These are phyloP conservation scores for Suillus subaureus DNA, from an alignment of 768 basidiomycete species.

Conservation along the genomic window DNA sequence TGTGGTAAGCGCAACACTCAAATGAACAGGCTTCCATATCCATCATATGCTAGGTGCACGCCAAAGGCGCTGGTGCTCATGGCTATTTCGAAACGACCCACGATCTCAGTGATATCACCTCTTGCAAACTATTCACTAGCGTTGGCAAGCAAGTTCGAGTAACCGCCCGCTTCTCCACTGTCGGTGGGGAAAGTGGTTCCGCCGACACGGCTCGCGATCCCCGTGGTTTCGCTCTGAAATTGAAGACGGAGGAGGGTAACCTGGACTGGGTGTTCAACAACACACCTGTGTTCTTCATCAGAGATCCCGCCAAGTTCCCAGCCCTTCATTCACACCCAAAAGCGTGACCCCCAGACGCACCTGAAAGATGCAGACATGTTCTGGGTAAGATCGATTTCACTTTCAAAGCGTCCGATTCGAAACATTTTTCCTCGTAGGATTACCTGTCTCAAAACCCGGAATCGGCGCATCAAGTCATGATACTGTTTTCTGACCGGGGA, in stretches of 20 bases:
- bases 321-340: constrained; percentile 94
- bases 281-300: constrained; percentile 90
- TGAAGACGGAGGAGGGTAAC: constrained; percentile 90
- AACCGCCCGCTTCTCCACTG: constrained; percentile 92
- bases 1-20: constrained; percentile 53
- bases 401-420: constrained; percentile 36
- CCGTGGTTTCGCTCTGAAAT: constrained; percentile 88
- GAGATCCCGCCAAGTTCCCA: constrained; percentile 88
- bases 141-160: constrained; percentile 69
- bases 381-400: constrained; percentile 52
- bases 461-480: constrained; percentile 87
- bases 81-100: constrained; percentile 92
- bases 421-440: constrained; percentile 53
- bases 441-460: constrained; percentile 88
- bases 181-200: constrained; percentile 85
- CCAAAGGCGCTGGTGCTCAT: constrained; percentile 91
- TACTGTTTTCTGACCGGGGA: constrained; percentile 92
- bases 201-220: constrained; percentile 94
- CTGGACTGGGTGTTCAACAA: constrained; percentile 93
- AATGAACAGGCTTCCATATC: constrained; percentile 16
- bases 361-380: constrained; percentile 86
- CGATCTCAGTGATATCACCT: constrained; percentile 80
- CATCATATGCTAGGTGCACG: constrained; percentile 67
- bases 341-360: constrained; percentile 90
- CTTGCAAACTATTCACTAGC: constrained; percentile 63